Base-by-base conservation (phyloP, 75 land plant genomes). In the Cunninghamia lanceolata region DNA sequence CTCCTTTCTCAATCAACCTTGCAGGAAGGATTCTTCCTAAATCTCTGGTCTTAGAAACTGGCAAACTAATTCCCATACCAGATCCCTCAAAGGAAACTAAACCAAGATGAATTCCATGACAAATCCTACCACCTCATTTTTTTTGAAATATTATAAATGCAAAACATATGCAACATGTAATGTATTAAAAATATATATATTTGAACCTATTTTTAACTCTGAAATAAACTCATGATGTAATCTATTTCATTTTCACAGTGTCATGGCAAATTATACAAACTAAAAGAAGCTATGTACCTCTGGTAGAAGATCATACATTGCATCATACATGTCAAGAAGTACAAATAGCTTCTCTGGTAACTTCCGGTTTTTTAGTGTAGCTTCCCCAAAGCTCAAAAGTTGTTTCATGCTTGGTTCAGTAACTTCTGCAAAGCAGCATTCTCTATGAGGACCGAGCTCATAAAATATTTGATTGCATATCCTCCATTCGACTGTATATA, bases 301-400 rank as follows among this genome's bases (percentile, higher is more conserved):
- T 38, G 89, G 89, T 28, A 78, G 83, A 78, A 88, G 88, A 56
- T 88, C 89, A 88, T 79, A 19, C 89, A 88, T 88, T 73, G 89
- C 85, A 50, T 88, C 88, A 77, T 71, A 88, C 89, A 88, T 88
- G 83, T 87, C 89, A 21, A 88, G 83, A 35, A 88, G 25, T 39
- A 87, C 75, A 46, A 88, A 88, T 15, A 86, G 42, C 89, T 87
- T 86, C 52, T 88, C 89, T 47, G 89, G 88, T 34, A 83, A 36
- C 83, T 56, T 88, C 74, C 87, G 87, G 71, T 39, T 88, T 54
- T 85, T 86, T 6, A 88, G 63, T 50, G 56, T 79, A 40, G 89
- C 89, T 81, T 90, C 92, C 16, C 91, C 92, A 87, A 89, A 85
- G 84, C 53, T 91, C 25, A 87, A 82, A 66, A 91, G 77, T 70